A percentile compares a stretch with the other conserved stretches of the same genome.
Evolutionary conservation across 1,284 basidiomycete genomes (phyloP).

Genomic region (Ceratobasidium papillatum): DNA sequence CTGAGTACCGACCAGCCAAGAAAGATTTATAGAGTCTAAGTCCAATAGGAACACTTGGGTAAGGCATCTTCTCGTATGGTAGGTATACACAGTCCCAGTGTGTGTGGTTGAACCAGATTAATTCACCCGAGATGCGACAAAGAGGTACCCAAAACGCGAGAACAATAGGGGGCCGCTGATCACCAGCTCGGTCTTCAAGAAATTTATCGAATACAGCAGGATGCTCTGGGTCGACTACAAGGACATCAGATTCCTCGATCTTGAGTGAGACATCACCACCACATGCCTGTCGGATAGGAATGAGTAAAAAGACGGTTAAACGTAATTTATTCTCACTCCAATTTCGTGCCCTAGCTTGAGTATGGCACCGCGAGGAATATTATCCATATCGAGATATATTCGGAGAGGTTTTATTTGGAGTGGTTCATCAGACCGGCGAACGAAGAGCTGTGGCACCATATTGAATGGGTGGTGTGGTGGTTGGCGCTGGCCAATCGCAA

Average conservation of each 20-base stretch:
- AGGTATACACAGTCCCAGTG: conserved; percentile 14
- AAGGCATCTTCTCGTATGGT: conserved; percentile 6
- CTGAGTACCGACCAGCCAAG: conserved; percentile 4
- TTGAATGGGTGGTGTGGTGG: background rate
- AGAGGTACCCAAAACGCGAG: conserved; percentile 33
- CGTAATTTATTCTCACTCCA: background rate
- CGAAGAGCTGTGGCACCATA: background rate
- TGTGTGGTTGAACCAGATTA: conserved; percentile 11
- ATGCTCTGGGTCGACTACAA: conserved; percentile 21
- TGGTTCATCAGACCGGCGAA: background rate
- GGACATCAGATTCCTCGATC: background rate
- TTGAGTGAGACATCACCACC: background rate
- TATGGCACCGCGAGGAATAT: background rate
- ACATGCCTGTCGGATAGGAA: background rate
- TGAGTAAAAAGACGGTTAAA: background rate
- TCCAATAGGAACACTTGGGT: conserved; percentile 3
- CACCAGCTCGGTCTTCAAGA: background rate
- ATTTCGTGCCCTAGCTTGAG: background rate
- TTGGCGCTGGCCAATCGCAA: background rate
- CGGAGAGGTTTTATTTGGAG: conserved; percentile 8
- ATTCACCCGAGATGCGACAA: background rate
- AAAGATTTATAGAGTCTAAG: conserved; percentile 10
- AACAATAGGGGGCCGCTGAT: conserved; percentile 15
- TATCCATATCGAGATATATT: conserved; percentile 16
- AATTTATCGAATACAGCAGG: conserved; percentile 22